These are phyloP conservation scores for Wickerhamomyces queroliae DNA, from an alignment of 805 yeast species.

Conservation along the genomic window DNA sequence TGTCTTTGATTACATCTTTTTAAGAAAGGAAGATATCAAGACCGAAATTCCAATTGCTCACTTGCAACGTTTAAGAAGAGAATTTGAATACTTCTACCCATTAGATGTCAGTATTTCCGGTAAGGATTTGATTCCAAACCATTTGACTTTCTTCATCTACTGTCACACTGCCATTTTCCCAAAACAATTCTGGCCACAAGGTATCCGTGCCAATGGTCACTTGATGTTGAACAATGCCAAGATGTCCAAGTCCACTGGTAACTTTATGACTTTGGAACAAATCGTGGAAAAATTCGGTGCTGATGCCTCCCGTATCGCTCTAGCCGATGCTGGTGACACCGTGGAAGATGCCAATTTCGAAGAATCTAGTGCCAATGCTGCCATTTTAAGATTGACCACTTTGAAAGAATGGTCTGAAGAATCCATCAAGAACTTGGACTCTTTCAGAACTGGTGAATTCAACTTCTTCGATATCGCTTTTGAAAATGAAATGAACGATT, in stretches of 20 bases:
- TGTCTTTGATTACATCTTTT: conserved; percentile 87
- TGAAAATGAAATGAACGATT: conserved; percentile 85
- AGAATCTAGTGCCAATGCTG: conserved; percentile 94
- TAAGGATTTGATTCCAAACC: conserved; percentile 96
- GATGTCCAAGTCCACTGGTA: conserved; percentile 98
- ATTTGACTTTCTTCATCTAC: conserved; percentile 92
- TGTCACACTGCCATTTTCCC: conserved; percentile 92
- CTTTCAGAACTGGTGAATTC: conserved; percentile 47
- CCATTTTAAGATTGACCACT: conserved; percentile 86
- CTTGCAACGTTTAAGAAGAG: conserved; percentile 75
- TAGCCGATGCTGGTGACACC: conserved; percentile 98
- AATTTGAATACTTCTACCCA: conserved; percentile 96
- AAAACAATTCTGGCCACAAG: conserved; percentile 85
- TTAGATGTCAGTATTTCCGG: conserved; percentile 89
- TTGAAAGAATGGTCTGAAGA: conserved; percentile 96
- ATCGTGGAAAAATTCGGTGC: conserved; percentile 89
- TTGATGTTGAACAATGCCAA: conserved; percentile 91
- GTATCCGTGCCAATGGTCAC: conserved; percentile 94
- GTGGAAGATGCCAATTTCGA: conserved; percentile 98
- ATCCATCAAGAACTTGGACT: conserved; percentile 41
- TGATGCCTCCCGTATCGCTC: conserved; percentile 93
- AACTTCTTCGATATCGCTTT: conserved; percentile 83
- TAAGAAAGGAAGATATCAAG: conserved; percentile 54
- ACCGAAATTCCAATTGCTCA: conserved; percentile 59
- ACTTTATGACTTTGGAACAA: conserved; percentile 86